Evolutionary conservation across 202 grass and related monocot species (phyloP).

Genomic region (Saccharum hybrid): DNA sequence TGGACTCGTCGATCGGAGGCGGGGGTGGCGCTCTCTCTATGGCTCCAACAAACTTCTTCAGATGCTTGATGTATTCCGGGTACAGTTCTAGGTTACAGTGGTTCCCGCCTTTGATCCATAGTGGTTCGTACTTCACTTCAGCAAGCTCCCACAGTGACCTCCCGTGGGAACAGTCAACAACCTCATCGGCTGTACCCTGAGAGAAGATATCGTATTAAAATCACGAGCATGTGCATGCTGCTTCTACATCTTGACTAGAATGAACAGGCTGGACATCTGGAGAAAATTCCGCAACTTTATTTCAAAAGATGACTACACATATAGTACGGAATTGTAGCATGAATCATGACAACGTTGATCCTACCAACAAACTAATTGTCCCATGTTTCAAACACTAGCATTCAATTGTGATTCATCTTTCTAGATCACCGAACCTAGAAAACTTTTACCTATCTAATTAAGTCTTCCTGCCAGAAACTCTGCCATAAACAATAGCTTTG

Average conservation of each 20-base stretch:
- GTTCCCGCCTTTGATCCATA: constrained; percentile 80
- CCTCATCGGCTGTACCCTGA: constrained; percentile 83
- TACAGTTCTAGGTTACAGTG: constrained; percentile 84
- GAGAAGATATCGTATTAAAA: constrained; percentile 44
- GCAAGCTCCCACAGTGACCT: constrained; percentile 72
- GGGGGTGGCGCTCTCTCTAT: constrained; percentile 66
- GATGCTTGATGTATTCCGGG: constrained; percentile 77
- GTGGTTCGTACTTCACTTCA: constrained; percentile 76
- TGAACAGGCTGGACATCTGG: not conserved
- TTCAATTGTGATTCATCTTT: not conserved
- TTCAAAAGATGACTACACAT: not conserved
- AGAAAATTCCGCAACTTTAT: not conserved
- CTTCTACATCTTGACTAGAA: constrained; percentile 27
- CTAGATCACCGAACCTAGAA: constrained; percentile 24
- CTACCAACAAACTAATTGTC: not conserved
- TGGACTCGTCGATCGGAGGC: constrained; percentile 48
- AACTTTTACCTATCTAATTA: not conserved
- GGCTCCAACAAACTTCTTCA: constrained; percentile 72
- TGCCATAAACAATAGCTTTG: not conserved
- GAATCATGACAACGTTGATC: not conserved
- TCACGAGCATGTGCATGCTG: not conserved
- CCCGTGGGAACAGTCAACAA: constrained; percentile 80
- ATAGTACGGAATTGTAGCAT: not conserved
- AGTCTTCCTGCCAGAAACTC: not conserved
- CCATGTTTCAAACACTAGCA: constrained; percentile 6